Evolutionary conservation across 2,329 filamentous ascomycete species (phyloP).

Genomic region (Atkinsonella texensis): DNA sequence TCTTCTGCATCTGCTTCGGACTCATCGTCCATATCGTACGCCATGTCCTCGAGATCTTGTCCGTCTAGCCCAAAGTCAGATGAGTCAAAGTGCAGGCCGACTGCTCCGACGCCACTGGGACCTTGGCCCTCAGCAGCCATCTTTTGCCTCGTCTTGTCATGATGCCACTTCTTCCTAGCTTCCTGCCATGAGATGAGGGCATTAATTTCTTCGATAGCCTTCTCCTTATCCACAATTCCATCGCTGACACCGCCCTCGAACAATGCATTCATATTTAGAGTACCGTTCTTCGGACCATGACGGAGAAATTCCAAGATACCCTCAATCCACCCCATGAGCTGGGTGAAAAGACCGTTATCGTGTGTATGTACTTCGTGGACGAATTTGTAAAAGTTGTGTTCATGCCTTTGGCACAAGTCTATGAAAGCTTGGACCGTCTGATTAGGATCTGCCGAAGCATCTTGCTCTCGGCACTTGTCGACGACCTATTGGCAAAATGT

Average conservation of each 20-base stretch:
- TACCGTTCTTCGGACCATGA: slow-evolving; percentile 73
- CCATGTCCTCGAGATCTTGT: slow-evolving; percentile 76
- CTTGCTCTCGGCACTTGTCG: slow-evolving; percentile 54
- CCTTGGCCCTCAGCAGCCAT: slow-evolving; percentile 72
- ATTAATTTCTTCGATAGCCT: slow-evolving; percentile 71
- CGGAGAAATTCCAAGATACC: slow-evolving; percentile 87
- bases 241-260: slow-evolving; percentile 68
- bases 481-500: slow-evolving; percentile 36
- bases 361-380: slow-evolving; percentile 96
- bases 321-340: slow-evolving; percentile 96
- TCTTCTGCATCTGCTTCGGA: slow-evolving; percentile 59
- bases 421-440: slow-evolving; percentile 98
- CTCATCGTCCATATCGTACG: slow-evolving; percentile 59
- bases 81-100: slow-evolving; percentile 54
- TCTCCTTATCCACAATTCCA: slow-evolving; percentile 55
- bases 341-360: slow-evolving; percentile 90
- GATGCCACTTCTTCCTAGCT: slow-evolving; percentile 93
- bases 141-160: slow-evolving; percentile 95
- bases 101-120: slow-evolving; percentile 36
- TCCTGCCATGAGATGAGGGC: slow-evolving; percentile 86
- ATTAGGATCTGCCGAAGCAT: slow-evolving; percentile 90
- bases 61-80: slow-evolving; percentile 84
- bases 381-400: slow-evolving; percentile 98
- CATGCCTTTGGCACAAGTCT: slow-evolving; percentile 86
- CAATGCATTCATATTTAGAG: slow-evolving; percentile 86